These are phyloP conservation scores for Theobroma cacao DNA, from an alignment of 345 rosid genomes.

Conservation along the genomic window DNA sequence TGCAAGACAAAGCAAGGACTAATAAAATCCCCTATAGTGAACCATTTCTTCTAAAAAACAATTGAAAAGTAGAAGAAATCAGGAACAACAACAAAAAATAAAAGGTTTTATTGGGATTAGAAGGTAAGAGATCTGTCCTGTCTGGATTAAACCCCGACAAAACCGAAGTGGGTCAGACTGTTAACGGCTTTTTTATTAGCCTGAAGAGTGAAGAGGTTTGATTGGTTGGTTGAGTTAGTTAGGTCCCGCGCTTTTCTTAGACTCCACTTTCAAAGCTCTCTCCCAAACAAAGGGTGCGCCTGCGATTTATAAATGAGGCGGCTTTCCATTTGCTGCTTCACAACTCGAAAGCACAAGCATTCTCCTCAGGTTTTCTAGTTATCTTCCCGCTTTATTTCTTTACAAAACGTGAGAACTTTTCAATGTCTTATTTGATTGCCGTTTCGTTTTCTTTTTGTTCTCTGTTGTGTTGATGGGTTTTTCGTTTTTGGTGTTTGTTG, in stretches of 20 bases:
- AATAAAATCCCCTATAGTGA: slow-evolving; percentile 4
- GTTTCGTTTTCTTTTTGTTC: not conserved
- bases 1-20: slow-evolving; percentile 58
- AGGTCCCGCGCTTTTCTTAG: slow-evolving; percentile 43
- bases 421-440: not conserved
- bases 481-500: slow-evolving; percentile 1
- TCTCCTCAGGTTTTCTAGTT: slow-evolving; percentile 30
- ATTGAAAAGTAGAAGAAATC: not conserved
- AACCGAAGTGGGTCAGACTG: slow-evolving; percentile 15
- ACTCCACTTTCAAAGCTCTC: slow-evolving; percentile 29
- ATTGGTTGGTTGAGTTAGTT: slow-evolving; percentile 29
- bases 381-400: not conserved
- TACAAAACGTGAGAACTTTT: not conserved
- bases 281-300: slow-evolving; percentile 6
- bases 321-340: slow-evolving; percentile 38
- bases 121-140: slow-evolving; percentile 5
- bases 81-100: not conserved
- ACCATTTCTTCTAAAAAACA: not conserved
- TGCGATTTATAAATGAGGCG: slow-evolving; percentile 44
- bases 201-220: slow-evolving; percentile 7
- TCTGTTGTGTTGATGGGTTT: not conserved
- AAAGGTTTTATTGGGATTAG: not conserved
- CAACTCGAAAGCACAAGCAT: slow-evolving; percentile 22
- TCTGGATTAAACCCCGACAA: slow-evolving; percentile 23
- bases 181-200: not conserved